Percentiles rank a stretch among this genome's conserved stretches.
phyloP scores from a whole-genome alignment of 75 land plant species.

The Azolla pinnata region DNA sequence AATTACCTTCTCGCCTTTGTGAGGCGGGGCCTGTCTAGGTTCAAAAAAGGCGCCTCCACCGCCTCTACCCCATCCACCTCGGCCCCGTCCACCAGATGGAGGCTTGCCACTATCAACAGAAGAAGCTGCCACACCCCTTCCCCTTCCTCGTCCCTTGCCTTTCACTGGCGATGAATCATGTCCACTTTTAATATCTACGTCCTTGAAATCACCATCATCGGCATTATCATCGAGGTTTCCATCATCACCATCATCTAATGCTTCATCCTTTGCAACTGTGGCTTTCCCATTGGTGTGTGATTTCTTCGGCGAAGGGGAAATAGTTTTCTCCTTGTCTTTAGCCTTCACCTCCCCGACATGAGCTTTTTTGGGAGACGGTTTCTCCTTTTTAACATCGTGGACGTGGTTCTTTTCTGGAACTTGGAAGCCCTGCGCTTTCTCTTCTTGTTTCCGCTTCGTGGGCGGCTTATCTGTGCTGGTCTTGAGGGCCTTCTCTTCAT shows the following conservation, averaged over 20 bases:
- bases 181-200: conserved; percentile 11
- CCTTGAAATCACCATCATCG: conserved; percentile 31
- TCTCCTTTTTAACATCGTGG: conserved; percentile 13
- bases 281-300: no score
- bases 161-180: background rate
- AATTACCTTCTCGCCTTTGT: conserved; percentile 94
- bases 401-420: conserved; percentile 39
- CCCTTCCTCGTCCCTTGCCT: conserved; percentile 65
- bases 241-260: conserved; percentile 10
- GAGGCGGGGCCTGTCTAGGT: conserved; percentile 78
- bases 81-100: conserved; percentile 36
- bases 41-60: conserved; percentile 59
- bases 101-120: background rate
- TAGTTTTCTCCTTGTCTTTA: conserved; percentile 13
- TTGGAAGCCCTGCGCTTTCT: conserved; percentile 28
- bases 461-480: conserved; percentile 14
- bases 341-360: conserved; percentile 25
- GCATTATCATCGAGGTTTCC: conserved; percentile 18
- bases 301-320: no score
- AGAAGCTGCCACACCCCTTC: conserved; percentile 35
- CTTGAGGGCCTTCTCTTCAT: background rate
- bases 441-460: conserved; percentile 33
- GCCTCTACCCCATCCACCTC: conserved; percentile 68
- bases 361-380: conserved; percentile 19
- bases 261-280: conserved; percentile 19